Percentiles rank a stretch among this genome's conserved stretches.
Evolutionary conservation across 2,329 filamentous ascomycete genomes (phyloP).

Genomic region (Pseudopithomyces chartarum): DNA sequence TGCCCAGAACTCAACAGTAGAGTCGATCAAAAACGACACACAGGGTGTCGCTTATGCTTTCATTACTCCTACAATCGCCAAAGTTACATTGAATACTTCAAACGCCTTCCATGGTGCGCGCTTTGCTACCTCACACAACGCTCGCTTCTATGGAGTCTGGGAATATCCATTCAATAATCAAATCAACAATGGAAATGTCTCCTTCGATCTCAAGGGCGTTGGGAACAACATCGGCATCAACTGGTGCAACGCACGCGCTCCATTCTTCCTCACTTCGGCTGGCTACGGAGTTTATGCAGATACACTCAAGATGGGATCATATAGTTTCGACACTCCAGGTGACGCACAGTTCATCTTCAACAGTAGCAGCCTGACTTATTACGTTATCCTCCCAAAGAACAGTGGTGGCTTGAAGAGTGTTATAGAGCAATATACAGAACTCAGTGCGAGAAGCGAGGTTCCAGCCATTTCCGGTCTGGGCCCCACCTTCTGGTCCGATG

Average conservation of each 20-base stretch:
- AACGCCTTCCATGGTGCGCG: constrained; percentile 25
- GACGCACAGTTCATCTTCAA: constrained; percentile 39
- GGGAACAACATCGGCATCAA: constrained; percentile 39
- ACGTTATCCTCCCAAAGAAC: constrained; percentile 31
- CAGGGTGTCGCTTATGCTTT: constrained; percentile 20
- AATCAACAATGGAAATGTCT: constrained; percentile 25
- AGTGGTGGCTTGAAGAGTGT: constrained; percentile 25
- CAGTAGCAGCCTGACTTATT: constrained; percentile 34
- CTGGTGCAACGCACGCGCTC: constrained; percentile 43
- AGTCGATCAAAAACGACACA: constrained; percentile 13
- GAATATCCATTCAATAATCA: constrained; percentile 31
- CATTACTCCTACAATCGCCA: constrained; percentile 26
- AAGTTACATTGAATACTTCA: constrained; percentile 25
- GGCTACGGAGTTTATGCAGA: constrained; percentile 44
- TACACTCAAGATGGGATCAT: constrained; percentile 37
- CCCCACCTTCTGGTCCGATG: constrained; percentile 44
- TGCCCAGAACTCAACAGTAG: constrained; percentile 19
- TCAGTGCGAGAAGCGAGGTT: constrained; percentile 35
- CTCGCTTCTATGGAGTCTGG: constrained; percentile 32
- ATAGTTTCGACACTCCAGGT: constrained; percentile 30
- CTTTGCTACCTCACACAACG: constrained; percentile 14
- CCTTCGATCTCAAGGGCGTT: constrained; percentile 33
- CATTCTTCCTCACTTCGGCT: constrained; percentile 39
- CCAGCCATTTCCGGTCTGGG: constrained; percentile 40
- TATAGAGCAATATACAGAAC: constrained; percentile 30